Evolutionary conservation across 176 grass and related monocot species (phyloP).

Genomic region (Carex parvula): DNA sequence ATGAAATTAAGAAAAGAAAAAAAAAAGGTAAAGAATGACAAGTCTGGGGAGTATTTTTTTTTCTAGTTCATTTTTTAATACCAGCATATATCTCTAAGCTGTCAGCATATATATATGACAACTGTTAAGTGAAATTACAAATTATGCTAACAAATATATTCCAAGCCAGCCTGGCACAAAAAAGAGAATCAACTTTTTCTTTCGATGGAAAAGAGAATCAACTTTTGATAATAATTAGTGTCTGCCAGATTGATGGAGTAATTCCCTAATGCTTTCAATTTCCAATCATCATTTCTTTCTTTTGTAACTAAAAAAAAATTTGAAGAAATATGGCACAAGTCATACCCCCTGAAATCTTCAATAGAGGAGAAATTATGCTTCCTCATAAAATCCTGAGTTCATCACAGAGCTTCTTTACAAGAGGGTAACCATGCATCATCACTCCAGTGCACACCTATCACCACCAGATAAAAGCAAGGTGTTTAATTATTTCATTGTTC

Average conservation of each 20-base stretch:
- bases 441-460: conserved; percentile 82
- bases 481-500: background rate
- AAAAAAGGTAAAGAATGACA: background rate
- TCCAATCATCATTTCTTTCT: background rate
- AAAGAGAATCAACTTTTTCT: background rate
- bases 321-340: conserved; percentile 13
- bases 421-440: conserved; percentile 96
- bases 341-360: conserved; percentile 90
- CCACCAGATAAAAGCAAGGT: conserved; percentile 8
- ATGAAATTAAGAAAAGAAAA: background rate
- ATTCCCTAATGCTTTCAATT: background rate
- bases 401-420: conserved; percentile 87
- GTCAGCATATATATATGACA: background rate
- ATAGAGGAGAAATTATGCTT: conserved; percentile 73
- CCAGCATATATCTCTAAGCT: conserved; percentile 2
- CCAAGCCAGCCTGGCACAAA: background rate
- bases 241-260: background rate
- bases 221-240: background rate
- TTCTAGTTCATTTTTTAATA: background rate
- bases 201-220: background rate
- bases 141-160: background rate
- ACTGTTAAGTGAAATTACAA: background rate
- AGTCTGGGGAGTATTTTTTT: background rate
- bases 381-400: conserved; percentile 94
- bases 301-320: conserved; percentile 4